These are phyloP conservation scores for Magnusiomyces fungicola DNA, from an alignment of 1,139 yeast genomes.

Conservation along the genomic window DNA sequence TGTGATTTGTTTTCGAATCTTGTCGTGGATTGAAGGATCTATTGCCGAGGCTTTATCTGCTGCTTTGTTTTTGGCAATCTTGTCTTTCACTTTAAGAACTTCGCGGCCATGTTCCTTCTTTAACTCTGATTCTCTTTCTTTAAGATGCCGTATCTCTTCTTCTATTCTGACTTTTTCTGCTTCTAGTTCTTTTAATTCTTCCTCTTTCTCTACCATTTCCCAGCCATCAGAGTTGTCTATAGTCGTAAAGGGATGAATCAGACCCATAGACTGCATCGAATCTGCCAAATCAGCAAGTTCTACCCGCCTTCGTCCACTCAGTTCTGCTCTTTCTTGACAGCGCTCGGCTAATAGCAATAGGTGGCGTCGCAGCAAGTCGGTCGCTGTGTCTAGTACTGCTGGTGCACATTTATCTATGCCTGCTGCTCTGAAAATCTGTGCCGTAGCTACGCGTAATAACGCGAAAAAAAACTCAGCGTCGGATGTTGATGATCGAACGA, in stretches of 20 bases:
- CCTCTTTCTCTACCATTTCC: conserved; percentile 3
- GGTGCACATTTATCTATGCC: conserved; percentile 71
- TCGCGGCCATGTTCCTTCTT: neutral
- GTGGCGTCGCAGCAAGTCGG: conserved; percentile 56
- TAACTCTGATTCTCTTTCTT: neutral
- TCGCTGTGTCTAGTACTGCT: conserved; percentile 50
- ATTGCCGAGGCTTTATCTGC: neutral
- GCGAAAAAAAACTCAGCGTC: conserved; percentile 45
- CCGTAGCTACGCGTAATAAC: conserved; percentile 53
- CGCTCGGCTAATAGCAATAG: conserved; percentile 42
- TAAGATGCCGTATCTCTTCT: neutral
- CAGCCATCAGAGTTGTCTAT: conserved; percentile 8
- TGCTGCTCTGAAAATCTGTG: conserved; percentile 57
- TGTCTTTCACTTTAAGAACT: neutral
- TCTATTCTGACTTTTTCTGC: neutral
- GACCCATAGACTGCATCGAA: conserved; percentile 50
- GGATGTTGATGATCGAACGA: conserved; percentile 1
- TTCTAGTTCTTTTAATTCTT: neutral
- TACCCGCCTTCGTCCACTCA: conserved; percentile 37
- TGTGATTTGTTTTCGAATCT: neutral
- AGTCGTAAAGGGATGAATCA: conserved; percentile 39
- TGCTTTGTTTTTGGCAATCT: neutral
- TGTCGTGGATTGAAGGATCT: neutral
- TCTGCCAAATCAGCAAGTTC: conserved; percentile 53
- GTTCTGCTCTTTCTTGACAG: conserved; percentile 37